Base-by-base conservation (phyloP, 2,329 filamentous ascomycete species). In the Tolypocladium capitatum region DNA sequence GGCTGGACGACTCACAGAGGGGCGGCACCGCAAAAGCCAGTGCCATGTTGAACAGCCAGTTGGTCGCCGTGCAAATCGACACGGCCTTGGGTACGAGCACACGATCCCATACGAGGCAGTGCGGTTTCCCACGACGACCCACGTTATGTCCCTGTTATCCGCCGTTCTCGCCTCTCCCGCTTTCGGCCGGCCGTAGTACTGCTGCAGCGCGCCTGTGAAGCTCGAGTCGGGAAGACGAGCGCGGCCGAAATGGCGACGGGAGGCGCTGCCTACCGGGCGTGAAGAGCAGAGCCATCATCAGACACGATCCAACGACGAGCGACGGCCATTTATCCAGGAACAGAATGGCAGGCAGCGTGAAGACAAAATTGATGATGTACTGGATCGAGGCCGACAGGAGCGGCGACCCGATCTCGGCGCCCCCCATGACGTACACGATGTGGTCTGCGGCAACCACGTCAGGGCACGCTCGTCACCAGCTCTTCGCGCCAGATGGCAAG, bases 261-360 rank as follows among this genome's bases (percentile, higher is more conserved):
- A 43, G 21, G 24, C 11, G n/a, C 2, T 5, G 27, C 54, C 40
- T 52, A 61, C 78, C 80, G 33, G 77, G 79, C 52, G 78, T 72
- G 58, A 82, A 81, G 46, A 84, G 66, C 67, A 75, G 81, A 6
- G 69, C 70, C 61, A 75, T 76, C 75, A 80, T 80, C 43, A 73
- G 58, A 53, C 79, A 73, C 3, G 75, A 70, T 2, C 78, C 78
- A 18, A 72, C 50, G 2, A 82, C 67, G 10, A 83, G 64, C 0
- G 76, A 67, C 0, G 72, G 73, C 53, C 75, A 69, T 51, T 65
- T 71, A 59, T 83, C 80, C 43, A 83, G 69, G 57, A 71, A 81
- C 11, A 80, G 48, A 31, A 83, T 78, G 14, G 77, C 77, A 0
- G 78, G 76, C 2, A 81, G 61, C 0, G 80, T 81, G 51, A 80